phyloP scores from a whole-genome alignment of 2,329 filamentous ascomycete genomes.

The Trichothecium sympodiale region DNA sequence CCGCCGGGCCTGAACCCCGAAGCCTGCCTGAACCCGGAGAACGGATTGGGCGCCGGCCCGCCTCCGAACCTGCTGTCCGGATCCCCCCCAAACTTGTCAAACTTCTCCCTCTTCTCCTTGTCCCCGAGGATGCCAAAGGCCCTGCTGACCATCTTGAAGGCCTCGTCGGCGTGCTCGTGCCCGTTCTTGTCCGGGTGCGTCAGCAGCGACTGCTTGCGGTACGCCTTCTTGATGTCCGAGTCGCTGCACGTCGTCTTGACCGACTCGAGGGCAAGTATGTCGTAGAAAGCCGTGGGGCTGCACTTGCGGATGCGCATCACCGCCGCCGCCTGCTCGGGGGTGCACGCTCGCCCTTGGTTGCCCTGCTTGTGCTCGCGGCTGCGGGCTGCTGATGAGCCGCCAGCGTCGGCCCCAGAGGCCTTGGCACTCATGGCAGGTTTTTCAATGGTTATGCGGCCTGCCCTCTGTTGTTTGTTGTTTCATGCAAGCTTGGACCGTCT shows the following conservation, averaged over 20 bases:
- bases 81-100: conserved; percentile 80
- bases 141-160: conserved; percentile 94
- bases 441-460: too few species aligned
- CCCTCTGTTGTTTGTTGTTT: too few species aligned
- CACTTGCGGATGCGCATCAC: conserved; percentile 84
- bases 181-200: conserved; percentile 99
- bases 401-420: conserved; percentile 42
- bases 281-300: conserved; percentile 81
- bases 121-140: conserved; percentile 92
- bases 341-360: conserved; percentile 67
- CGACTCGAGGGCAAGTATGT: conserved; percentile 69
- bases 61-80: conserved; percentile 77
- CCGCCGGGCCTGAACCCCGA: conserved; percentile 20
- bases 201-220: conserved; percentile 83
- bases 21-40: conserved; percentile 42
- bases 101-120: conserved; percentile 75
- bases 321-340: conserved; percentile 80
- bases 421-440: conserved; percentile 31
- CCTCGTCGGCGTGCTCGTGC: conserved; percentile 88
- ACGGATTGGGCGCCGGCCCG: conserved; percentile 49
- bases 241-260: conserved; percentile 59
- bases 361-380: conserved; percentile 64
- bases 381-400: conserved; percentile 28
- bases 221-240: conserved; percentile 91
- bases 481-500: too few species aligned